These are phyloP conservation scores for Hypoxylon fragiforme DNA, from an alignment of 495 filamentous ascomycete species.

Conservation along the genomic window DNA sequence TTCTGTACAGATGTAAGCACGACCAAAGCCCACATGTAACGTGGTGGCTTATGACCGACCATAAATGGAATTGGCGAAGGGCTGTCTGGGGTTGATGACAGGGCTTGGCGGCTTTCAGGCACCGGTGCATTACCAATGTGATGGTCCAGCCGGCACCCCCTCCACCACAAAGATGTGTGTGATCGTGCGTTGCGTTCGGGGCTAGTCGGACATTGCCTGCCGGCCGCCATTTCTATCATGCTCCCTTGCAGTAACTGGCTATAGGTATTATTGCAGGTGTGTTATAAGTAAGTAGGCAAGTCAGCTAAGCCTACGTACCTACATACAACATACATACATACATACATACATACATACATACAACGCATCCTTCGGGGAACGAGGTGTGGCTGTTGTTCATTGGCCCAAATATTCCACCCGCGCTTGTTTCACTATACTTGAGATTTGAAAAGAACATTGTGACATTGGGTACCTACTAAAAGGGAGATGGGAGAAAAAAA, in stretches of 20 bases:
- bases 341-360: no score
- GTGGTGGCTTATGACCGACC: constrained; percentile 8
- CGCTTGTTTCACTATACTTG: constrained; percentile 16
- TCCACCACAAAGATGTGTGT: no score
- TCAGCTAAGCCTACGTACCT: not conserved
- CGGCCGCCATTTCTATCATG: not conserved
- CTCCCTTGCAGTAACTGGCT: no score
- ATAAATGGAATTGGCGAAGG: constrained; percentile 1
- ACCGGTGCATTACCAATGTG: constrained; percentile 8
- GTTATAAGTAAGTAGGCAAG: no score
- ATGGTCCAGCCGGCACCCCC: no score
- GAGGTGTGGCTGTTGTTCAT: constrained; percentile 22
- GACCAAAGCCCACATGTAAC: no score
- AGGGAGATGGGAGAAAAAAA: constrained; percentile 5
- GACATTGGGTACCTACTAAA: not conserved
- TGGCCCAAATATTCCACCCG: constrained; percentile 3
- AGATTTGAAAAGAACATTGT: constrained; percentile 5
- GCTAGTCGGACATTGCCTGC: not conserved
- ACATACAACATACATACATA: no score
- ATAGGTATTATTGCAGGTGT: no score
- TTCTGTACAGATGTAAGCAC: no score
- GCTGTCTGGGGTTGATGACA: constrained; percentile 8
- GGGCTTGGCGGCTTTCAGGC: constrained; percentile 20
- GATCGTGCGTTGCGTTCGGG: constrained; percentile 2
- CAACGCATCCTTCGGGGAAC: not conserved